Base-by-base conservation (phyloP, 345 rosid genomes). In the Aurinia saxatilis region DNA sequence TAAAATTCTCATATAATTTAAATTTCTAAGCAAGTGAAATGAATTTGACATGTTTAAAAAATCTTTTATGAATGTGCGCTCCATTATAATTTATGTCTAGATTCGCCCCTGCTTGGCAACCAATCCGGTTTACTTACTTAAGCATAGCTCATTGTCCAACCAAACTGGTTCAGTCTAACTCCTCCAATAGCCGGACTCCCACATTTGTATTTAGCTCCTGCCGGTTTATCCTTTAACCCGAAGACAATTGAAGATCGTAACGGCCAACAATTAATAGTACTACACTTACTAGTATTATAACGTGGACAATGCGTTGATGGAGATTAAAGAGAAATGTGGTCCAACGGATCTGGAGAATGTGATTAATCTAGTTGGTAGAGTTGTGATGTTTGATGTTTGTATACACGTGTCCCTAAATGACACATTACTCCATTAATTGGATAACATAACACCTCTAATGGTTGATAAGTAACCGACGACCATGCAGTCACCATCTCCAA, bases 401-500 rank as follows among this genome's bases (percentile, higher is more conserved):
- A 50, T 9, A 50, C 60, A 59, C 66, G 54, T 51, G 66, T 68
- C 47, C 7, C 47, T 60, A n/a, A 19, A 31, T 50, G 72, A 37
- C 39, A 31, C 3, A 48, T 1, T 14, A 10, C 6, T 47, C 2
- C 17, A 27, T 10, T 11, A 29, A 16, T 10, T 21, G n/a, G n/a
- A n/a, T n/a, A 21, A 21, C 25, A 15, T 41, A 14, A 6, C 37
- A 37, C 8, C 34, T 33, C n/a, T 2, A 12, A 5, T 57, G 10
- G 37, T 39, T 21, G 25, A 21, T 21, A 21, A 21, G 25, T 21
- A 21, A 21, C 25, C 25, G 25, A 21, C 25, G 2, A 21, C 25
- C 25, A 0, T 27, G 30, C 30, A 21, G 4, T 4, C 25, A 21
- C 25, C 25, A 21, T 21, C 25, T 21, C 6, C 25, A 2, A 21